Evolutionary conservation across 495 filamentous ascomycete genomes (phyloP).

Genomic region (Penicillium mononematosum): DNA sequence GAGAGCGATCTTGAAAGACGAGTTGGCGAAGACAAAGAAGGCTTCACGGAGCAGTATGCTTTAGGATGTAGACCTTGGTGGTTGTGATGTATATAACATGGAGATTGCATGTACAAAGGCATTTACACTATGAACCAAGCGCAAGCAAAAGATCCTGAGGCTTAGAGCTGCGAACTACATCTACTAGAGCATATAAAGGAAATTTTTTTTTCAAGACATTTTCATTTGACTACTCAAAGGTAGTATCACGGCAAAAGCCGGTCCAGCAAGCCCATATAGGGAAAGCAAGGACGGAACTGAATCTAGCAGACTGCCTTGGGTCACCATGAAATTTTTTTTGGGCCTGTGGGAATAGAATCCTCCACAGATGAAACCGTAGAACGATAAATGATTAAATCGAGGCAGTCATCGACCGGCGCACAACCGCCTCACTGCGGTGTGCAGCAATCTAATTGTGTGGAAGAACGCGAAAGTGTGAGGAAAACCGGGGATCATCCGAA

Average conservation of each 20-base stretch:
- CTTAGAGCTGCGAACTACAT: neutral
- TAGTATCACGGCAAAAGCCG: conserved; percentile 23
- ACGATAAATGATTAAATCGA: conserved; percentile 40
- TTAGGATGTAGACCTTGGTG: conserved; percentile 16
- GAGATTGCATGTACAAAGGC: neutral
- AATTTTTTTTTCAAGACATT: conserved; percentile 13
- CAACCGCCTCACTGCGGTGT: conserved; percentile 50
- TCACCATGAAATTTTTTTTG: conserved; percentile 22
- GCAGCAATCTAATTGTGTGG: conserved; percentile 54
- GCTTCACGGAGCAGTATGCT: conserved; percentile 25
- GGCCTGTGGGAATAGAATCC: conserved; percentile 21
- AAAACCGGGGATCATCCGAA: conserved; percentile 36
- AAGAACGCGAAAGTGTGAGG: conserved; percentile 21
- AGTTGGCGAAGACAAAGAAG: conserved; percentile 42
- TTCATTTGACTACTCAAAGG: conserved; percentile 18
- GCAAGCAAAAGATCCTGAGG: neutral
- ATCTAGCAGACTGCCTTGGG: conserved; percentile 15
- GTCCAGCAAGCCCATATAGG: conserved; percentile 8
- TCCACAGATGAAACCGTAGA: conserved; percentile 17
- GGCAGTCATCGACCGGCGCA: conserved; percentile 63
- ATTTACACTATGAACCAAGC: neutral
- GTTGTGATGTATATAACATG: neutral
- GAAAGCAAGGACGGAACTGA: conserved; percentile 14
- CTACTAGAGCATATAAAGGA: neutral
- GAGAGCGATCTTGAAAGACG: conserved; percentile 35